A percentile compares a stretch with the other conserved stretches of the same genome.
phyloP scores from a whole-genome alignment of 2,329 filamentous ascomycete genomes.

The Alternaria rosae region DNA sequence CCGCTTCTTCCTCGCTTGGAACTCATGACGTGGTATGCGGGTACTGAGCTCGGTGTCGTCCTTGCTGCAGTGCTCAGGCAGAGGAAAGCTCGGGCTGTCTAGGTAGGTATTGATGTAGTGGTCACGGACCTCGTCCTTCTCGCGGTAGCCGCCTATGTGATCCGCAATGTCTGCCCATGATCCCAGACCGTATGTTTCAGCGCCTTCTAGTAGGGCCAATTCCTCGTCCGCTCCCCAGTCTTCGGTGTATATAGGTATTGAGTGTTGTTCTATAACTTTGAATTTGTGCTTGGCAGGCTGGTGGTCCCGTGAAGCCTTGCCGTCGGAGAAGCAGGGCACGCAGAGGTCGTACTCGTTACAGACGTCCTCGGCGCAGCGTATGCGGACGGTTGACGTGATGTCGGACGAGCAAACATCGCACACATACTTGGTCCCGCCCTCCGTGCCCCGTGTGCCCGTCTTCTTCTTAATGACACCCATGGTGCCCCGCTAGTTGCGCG shows the following conservation, averaged over 20 bases:
- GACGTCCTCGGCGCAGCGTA: slow-evolving; percentile 77
- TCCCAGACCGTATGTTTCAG: slow-evolving; percentile 93
- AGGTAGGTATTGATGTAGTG: slow-evolving; percentile 92
- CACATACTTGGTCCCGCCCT: slow-evolving; percentile 83
- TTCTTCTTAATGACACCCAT: slow-evolving; percentile 99
- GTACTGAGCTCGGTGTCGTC: slow-evolving; percentile 80
- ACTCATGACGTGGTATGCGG: slow-evolving; percentile 85
- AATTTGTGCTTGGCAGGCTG: slow-evolving; percentile 86
- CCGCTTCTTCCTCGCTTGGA: slow-evolving; percentile 90
- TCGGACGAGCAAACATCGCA: slow-evolving; percentile 97
- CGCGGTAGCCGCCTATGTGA: slow-evolving; percentile 93
- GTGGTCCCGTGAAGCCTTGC: slow-evolving; percentile 81
- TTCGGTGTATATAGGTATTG: slow-evolving; percentile 91
- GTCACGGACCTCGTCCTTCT: slow-evolving; percentile 93
- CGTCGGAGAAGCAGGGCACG: slow-evolving; percentile 90
- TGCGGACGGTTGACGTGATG: slow-evolving; percentile 96
- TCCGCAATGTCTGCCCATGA: slow-evolving; percentile 99
- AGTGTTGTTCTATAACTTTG: slow-evolving; percentile 97
- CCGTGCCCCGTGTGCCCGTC: slow-evolving; percentile 81
- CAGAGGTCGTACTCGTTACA: slow-evolving; percentile 98
- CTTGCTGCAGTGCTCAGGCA: slow-evolving; percentile 86
- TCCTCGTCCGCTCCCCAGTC: slow-evolving; percentile 99
- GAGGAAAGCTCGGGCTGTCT: slow-evolving; percentile 80
- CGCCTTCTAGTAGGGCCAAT: slow-evolving; percentile 88
- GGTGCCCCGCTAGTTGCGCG: slow-evolving; percentile 28